Conservation (phyloP, 768 basidiomycete genomes). For the Tricholoma furcatifolium region DNA sequence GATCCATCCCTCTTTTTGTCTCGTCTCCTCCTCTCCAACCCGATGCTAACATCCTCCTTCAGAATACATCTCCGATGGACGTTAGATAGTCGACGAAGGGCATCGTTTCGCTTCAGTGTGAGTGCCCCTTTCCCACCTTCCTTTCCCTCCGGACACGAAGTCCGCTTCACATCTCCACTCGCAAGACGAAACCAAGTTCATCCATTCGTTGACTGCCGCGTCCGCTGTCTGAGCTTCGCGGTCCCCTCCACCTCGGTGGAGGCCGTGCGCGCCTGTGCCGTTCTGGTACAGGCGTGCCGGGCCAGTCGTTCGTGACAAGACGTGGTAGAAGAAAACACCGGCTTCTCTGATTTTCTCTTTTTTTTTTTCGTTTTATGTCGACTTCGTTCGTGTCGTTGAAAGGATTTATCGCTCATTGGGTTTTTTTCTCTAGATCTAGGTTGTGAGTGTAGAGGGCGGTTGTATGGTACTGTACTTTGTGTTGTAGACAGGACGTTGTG, state of each 20-base stretch:
- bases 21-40: not conserved
- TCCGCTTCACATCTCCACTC: not conserved
- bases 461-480: no score
- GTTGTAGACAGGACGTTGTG: no score
- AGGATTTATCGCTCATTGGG: not conserved
- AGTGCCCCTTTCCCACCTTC: conserved; percentile 20
- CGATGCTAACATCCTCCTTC: conserved; percentile 20
- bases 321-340: conserved; percentile 56
- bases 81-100: not conserved
- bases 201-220: conserved; percentile 77
- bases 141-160: not conserved
- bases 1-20: conserved; percentile 28
- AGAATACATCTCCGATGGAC: conserved; percentile 6
- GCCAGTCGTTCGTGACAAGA: conserved; percentile 26
- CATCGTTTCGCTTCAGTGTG: conserved; percentile 1
- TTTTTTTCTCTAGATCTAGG: not conserved
- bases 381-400: not conserved
- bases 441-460: no score
- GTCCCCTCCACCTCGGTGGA: conserved; percentile 33
- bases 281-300: conserved; percentile 49
- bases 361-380: not conserved
- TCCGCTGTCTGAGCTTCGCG: conserved; percentile 27
- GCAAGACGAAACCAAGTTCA: conserved; percentile 76
- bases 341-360: conserved; percentile 56
- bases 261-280: conserved; percentile 39